phyloP scores from a whole-genome alignment of 257 asterid genomes.

The Scutellaria barbata region DNA sequence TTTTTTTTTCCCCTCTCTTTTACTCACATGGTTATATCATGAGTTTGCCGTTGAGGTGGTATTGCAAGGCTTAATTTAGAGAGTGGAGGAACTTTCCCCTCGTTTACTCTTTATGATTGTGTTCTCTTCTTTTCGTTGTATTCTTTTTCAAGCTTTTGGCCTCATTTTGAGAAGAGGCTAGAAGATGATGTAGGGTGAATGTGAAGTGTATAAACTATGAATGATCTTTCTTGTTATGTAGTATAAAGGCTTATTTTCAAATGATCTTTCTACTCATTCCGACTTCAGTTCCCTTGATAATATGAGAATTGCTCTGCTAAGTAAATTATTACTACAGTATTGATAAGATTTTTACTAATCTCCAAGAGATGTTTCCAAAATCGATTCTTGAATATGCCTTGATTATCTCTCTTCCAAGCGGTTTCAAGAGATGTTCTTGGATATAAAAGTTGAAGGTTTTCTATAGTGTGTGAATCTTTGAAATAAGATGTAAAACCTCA shows the following conservation, averaged over 20 bases:
- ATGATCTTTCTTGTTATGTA: conserved; percentile 16
- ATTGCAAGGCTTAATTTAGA: not conserved
- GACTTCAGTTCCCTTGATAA: not conserved
- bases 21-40: not conserved
- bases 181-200: conserved; percentile 8
- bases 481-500: too few species aligned
- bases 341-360: not conserved
- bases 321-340: not conserved
- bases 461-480: too few species aligned
- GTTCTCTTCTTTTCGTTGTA: conserved; percentile 5
- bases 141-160: conserved; percentile 28
- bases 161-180: conserved; percentile 45
- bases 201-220: conserved; percentile 10
- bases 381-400: not conserved
- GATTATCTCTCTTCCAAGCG: too few species aligned
- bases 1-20: not conserved
- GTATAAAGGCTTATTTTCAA: not conserved
- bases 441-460: too few species aligned
- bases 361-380: not conserved
- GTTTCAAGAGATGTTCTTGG: too few species aligned
- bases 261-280: not conserved
- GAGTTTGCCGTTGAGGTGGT: conserved; percentile 24
- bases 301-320: not conserved
- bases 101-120: not conserved
- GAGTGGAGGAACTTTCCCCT: not conserved